Conservation (phyloP, 768 basidiomycete genomes). For the Leccinum pellstonianum region DNA sequence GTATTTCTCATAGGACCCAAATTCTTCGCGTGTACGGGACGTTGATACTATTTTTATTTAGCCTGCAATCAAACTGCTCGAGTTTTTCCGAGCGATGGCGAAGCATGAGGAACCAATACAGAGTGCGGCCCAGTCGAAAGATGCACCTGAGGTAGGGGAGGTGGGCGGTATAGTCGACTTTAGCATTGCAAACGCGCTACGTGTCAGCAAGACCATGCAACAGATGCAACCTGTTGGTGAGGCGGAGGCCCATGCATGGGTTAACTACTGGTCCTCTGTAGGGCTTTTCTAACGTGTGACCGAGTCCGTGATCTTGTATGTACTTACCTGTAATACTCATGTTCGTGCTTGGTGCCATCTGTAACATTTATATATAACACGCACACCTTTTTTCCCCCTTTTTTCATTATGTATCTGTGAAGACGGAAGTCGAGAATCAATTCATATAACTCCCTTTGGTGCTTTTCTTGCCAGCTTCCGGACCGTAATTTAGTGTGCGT, state of each 20-base stretch:
- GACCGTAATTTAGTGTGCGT: background rate
- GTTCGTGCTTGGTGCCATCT: too few relatives aligned
- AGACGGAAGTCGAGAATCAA: background rate
- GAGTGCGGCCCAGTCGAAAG: background rate
- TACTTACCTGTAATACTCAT: too few relatives aligned
- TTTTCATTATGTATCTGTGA: background rate
- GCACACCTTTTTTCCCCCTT: background rate
- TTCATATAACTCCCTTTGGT: background rate
- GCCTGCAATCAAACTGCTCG: slow-evolving; percentile 35
- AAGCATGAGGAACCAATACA: background rate
- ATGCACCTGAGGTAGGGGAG: background rate
- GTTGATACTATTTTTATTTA: slow-evolving; percentile 1
- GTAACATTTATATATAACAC: background rate
- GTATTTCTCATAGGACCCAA: background rate
- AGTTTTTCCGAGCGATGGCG: slow-evolving; percentile 26
- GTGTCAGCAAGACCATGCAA: slow-evolving; percentile 14
- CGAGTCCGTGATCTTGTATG: background rate
- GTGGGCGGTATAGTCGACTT: slow-evolving; percentile 4
- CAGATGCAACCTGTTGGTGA: slow-evolving; percentile 14
- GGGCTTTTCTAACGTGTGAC: slow-evolving; percentile 9
- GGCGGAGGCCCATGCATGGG: slow-evolving; percentile 13
- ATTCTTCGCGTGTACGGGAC: background rate
- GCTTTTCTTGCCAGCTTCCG: too few relatives aligned
- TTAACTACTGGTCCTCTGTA: slow-evolving; percentile 21
- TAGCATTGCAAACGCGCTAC: slow-evolving; percentile 10